Conservation (phyloP, 2,329 filamentous ascomycete species). For the Juglanconis juglandina region DNA sequence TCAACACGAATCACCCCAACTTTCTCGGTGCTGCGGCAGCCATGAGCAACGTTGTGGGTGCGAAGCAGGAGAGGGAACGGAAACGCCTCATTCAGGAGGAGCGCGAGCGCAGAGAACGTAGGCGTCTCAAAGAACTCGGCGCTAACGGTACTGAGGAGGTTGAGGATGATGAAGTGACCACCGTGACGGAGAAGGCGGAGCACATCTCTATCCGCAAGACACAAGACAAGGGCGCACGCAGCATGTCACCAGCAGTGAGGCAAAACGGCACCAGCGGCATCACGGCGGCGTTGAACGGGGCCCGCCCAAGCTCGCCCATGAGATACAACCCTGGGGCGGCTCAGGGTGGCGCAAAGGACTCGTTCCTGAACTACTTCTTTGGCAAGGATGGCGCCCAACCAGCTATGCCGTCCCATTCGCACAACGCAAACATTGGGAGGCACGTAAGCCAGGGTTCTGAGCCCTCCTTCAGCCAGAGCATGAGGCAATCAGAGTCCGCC, state of each 20-base stretch:
- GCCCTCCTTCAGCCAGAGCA: conserved; percentile 78
- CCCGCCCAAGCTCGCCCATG: conserved; percentile 58
- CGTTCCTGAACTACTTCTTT: conserved; percentile 98
- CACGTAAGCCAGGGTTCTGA: conserved; percentile 78
- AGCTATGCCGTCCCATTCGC: conserved; percentile 36
- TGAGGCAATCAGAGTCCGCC: conserved; percentile 64
- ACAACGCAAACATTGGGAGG: conserved; percentile 42
- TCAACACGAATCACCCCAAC: conserved; percentile 99
- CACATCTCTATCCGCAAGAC: conserved; percentile 60
- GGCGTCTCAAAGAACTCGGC: conserved; percentile 78
- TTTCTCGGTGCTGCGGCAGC: conserved; percentile 94
- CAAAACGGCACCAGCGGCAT: conserved; percentile 63
- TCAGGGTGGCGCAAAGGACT: conserved; percentile 68
- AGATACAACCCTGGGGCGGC: conserved; percentile 57
- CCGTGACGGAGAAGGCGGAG: conserved; percentile 48
- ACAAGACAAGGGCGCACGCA: conserved; percentile 61
- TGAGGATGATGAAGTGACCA: conserved; percentile 41
- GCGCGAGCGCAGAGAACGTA: conserved; percentile 77
- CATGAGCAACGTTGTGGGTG: conserved; percentile 94
- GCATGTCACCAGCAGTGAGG: conserved; percentile 76
- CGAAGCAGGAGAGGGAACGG: conserved; percentile 90
- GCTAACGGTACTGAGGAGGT: conserved; percentile 70
- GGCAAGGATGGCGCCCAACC: conserved; percentile 76
- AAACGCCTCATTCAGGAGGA: conserved; percentile 78
- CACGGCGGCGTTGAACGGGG: conserved; percentile 64